Conservation (phyloP, 1,284 basidiomycete genomes). For the Neolentinus lepideus region DNA sequence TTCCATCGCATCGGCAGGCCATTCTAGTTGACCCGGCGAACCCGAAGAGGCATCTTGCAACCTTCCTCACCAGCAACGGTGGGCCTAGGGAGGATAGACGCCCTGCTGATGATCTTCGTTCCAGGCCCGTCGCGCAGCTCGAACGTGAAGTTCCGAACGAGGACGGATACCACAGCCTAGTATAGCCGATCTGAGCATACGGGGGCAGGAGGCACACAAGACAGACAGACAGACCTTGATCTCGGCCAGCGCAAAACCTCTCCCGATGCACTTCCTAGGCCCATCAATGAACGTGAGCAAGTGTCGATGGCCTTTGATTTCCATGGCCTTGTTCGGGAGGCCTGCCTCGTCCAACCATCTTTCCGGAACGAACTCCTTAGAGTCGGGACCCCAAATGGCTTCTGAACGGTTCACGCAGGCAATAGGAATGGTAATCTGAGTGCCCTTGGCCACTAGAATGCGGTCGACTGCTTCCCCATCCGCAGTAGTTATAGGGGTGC, state of each 20-base stretch:
- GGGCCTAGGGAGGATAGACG: slow-evolving; percentile 32
- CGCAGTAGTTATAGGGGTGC: slow-evolving; percentile 28
- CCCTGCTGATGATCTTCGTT: slow-evolving; percentile 27
- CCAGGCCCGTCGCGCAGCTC: slow-evolving; percentile 31
- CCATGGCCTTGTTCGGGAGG: slow-evolving; percentile 19
- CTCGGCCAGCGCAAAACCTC: slow-evolving; percentile 31
- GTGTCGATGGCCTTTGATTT: slow-evolving; percentile 33
- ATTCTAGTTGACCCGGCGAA: slow-evolving; percentile 11
- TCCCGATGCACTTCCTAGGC: slow-evolving; percentile 33
- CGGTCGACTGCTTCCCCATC: slow-evolving; percentile 30
- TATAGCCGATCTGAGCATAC: neutral
- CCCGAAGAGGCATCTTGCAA: slow-evolving; percentile 30
- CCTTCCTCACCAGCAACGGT: slow-evolving; percentile 34
- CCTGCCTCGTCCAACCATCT: slow-evolving; percentile 17
- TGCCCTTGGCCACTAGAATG: slow-evolving; percentile 39
- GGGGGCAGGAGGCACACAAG: neutral
- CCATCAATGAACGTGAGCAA: slow-evolving; percentile 34
- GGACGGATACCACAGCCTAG: slow-evolving; percentile 35
- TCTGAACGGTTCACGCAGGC: slow-evolving; percentile 37
- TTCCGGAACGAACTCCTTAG: slow-evolving; percentile 19
- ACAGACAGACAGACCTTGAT: slow-evolving; percentile 33
- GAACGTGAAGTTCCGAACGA: slow-evolving; percentile 37
- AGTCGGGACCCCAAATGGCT: slow-evolving; percentile 35
- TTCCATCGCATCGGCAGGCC: too few species aligned
- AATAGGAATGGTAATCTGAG: slow-evolving; percentile 31